A percentile compares a stretch with the other conserved stretches of the same genome.
phyloP scores from a whole-genome alignment of 1,284 basidiomycete genomes.

The Rhodotorula sp. region DNA sequence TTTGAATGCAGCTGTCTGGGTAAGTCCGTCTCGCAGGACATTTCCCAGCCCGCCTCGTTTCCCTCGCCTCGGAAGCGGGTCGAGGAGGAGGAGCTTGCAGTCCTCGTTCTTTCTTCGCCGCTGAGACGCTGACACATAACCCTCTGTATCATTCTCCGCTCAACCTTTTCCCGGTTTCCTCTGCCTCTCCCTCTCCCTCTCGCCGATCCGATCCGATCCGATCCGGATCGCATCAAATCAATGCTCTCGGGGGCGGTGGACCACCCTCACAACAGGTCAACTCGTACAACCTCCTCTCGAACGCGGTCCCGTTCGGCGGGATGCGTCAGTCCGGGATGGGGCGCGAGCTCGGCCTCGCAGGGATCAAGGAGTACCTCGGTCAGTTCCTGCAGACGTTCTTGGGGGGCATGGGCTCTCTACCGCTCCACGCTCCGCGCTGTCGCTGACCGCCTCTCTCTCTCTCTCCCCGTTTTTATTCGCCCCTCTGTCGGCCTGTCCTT shows the following conservation, averaged over 20 bases:
- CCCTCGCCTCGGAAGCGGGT: not conserved
- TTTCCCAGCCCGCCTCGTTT: not conserved
- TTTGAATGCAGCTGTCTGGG: not conserved
- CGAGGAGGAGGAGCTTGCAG: too few species aligned
- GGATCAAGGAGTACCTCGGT: constrained; percentile 7
- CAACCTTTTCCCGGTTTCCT: too few species aligned
- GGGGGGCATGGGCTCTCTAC: not conserved
- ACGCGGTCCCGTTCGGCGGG: constrained; percentile 85
- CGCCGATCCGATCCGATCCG: too few species aligned
- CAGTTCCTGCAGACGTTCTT: not conserved
- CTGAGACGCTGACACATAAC: too few species aligned
- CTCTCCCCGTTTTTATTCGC: not conserved
- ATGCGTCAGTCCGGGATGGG: constrained; percentile 79
- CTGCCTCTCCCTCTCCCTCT: too few species aligned
- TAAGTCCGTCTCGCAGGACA: too few species aligned
- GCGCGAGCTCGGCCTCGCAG: constrained; percentile 68
- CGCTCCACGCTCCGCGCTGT: not conserved
- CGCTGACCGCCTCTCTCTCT: not conserved
- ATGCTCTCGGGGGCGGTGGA: not conserved
- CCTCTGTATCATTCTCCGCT: too few species aligned
- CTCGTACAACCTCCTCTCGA: constrained; percentile 58
- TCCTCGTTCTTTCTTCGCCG: too few species aligned
- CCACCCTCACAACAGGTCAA: constrained; percentile 52
- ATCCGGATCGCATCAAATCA: too few species aligned
- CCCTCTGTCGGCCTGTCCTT: too few species aligned